Conservation (phyloP, 176 grass and related monocot species). For the Carex cristatella region DNA sequence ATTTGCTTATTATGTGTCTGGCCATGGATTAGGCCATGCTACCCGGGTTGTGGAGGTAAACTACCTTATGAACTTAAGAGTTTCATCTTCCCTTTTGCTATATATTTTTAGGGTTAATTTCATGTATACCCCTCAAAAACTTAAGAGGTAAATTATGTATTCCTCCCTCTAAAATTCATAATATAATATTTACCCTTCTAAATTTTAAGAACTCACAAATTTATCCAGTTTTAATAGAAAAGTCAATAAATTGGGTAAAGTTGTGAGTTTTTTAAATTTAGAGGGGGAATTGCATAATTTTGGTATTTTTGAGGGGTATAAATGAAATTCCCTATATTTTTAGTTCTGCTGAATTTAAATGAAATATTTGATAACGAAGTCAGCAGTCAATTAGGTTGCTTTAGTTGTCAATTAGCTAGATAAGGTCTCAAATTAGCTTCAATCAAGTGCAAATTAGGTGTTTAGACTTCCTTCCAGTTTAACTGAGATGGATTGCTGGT, state of each 20-base stretch:
- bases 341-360: background rate
- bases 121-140: too few relatives aligned
- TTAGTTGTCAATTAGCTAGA: background rate
- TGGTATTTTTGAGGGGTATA: too few relatives aligned
- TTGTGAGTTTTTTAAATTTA: too few relatives aligned
- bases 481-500: background rate
- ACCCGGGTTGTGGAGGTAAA: slow-evolving; percentile 79
- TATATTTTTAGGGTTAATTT: background rate
- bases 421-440: background rate
- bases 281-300: too few relatives aligned
- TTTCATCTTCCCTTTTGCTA: background rate
- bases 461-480: background rate
- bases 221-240: too few relatives aligned
- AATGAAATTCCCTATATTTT: too few relatives aligned
- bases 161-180: too few relatives aligned
- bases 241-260: too few relatives aligned
- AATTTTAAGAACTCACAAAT: too few relatives aligned
- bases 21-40: slow-evolving; percentile 96
- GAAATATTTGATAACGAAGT: background rate
- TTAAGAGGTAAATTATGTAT: too few relatives aligned
- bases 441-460: background rate
- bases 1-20: slow-evolving; percentile 89
- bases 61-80: background rate
- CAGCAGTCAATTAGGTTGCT: background rate
- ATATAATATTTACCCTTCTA: too few relatives aligned